Base-by-base conservation (phyloP, 768 basidiomycete genomes). In the Inosperma sp. region DNA sequence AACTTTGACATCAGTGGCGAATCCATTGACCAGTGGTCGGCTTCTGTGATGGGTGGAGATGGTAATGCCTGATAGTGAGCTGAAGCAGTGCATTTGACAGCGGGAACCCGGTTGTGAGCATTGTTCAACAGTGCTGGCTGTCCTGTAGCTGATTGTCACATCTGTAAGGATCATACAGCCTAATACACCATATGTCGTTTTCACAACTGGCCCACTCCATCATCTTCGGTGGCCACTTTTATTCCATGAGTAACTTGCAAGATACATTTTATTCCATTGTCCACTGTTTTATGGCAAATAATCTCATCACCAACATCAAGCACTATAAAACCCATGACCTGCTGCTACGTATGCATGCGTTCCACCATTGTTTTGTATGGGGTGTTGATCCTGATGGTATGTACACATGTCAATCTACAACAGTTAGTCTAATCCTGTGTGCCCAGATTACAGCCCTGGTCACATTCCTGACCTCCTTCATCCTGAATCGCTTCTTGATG, bases 171-270 rank as follows among this genome's bases (percentile, higher is more conserved):
- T 47, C 21, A 52, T 52, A 44, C 30, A 23, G 7, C 51, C 51
- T 8, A 52, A 53, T 27, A 31, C 36, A 21, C 45, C 44, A 7
- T 44, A 52, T 19, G 34, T 36, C 17, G 51, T 52, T 4, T 39
- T 52, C 33, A 47, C 51, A 12, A 17, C 29, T 7, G 36, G 36
- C n/a, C 12, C 30, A 36, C 22, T n/a, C 31, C 17, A 40, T 52
- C 12, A 36, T 21, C 45, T 10, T 25, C 13, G 51, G 51, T 22
- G 45, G 43, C 9, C 51, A 52, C 23, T 52, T 52, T 34, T 52
- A 47, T 16, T 17, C 45, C 5, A 46, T 27, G 7, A 22, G 30
- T 9, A 47, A 43, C 4, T 25, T 52, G 30, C 25, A 25, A n/a
- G 45, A 46, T 16, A 52, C 51, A 19, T 30, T 48, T 7, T 26